Percentiles rank a stretch among this genome's conserved stretches.
phyloP scores from a whole-genome alignment of 1,284 basidiomycete genomes.

The Vanrija sp. region DNA sequence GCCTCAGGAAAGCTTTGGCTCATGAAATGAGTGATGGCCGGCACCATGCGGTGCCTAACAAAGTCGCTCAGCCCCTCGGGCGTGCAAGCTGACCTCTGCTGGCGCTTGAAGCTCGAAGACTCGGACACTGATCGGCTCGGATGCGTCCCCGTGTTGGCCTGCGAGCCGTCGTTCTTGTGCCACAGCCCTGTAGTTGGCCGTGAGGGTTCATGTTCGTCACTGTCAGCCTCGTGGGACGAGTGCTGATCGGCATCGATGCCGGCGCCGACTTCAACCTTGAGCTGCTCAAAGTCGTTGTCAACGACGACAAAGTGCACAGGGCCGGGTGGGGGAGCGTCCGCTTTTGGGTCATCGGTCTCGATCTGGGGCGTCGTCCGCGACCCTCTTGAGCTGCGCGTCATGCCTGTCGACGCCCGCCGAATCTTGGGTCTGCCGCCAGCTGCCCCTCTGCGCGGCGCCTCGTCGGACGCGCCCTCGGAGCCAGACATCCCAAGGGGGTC shows the following conservation, averaged over 20 bases:
- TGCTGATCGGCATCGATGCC: constrained; percentile 1
- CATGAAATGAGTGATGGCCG: constrained; percentile 34
- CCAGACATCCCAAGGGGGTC: too few species aligned
- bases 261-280: constrained; percentile 16
- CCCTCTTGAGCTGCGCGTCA: too few species aligned
- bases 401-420: too few species aligned
- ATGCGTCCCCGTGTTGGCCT: too few species aligned
- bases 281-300: constrained; percentile 40
- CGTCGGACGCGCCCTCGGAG: too few species aligned
- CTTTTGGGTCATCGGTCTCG: too few species aligned
- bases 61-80: constrained; percentile 16
- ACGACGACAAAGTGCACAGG: constrained; percentile 25
- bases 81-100: neutral
- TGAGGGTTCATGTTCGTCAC: constrained; percentile 9
- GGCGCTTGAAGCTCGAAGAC: too few species aligned
- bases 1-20: constrained; percentile 38
- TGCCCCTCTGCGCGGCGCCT: too few species aligned
- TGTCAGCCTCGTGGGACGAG: neutral
- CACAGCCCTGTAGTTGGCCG: constrained; percentile 17
- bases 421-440: too few species aligned
- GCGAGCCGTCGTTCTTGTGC: constrained; percentile 25
- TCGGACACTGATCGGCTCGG: too few species aligned
- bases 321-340: too few species aligned
- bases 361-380: too few species aligned
- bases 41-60: constrained; percentile 14